Conservation (phyloP, 2,329 filamentous ascomycete genomes). For the Epicoccum sorghinum region DNA sequence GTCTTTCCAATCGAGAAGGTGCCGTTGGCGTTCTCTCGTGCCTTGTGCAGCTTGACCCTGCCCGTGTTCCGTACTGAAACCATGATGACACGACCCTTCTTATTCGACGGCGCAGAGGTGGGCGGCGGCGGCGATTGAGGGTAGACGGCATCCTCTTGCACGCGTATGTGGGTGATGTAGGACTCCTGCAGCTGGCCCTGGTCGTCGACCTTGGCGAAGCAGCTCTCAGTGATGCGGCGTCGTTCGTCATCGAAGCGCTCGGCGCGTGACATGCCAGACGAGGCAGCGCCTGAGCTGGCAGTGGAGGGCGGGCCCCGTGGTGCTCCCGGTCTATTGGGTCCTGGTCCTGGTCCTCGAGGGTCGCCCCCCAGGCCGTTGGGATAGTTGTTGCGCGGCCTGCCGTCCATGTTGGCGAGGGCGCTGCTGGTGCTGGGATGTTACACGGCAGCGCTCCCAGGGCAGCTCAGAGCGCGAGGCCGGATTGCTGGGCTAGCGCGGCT, state of each 20-base stretch:
- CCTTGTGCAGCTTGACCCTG: slow-evolving; percentile 93
- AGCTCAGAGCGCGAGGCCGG: neutral
- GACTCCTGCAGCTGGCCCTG: slow-evolving; percentile 87
- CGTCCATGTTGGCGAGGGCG: slow-evolving; percentile 37
- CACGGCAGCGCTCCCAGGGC: slow-evolving; percentile 5
- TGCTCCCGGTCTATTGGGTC: slow-evolving; percentile 30
- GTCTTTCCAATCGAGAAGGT: slow-evolving; percentile 98
- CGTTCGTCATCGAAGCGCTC: slow-evolving; percentile 98
- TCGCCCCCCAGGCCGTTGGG: slow-evolving; percentile 36
- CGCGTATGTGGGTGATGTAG: slow-evolving; percentile 96
- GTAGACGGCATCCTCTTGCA: slow-evolving; percentile 83
- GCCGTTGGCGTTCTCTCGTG: slow-evolving; percentile 91
- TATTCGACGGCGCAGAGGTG: slow-evolving; percentile 71
- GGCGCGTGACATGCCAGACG: slow-evolving; percentile 59
- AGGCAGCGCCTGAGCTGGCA: slow-evolving; percentile 31
- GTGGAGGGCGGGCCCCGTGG: slow-evolving; percentile 36
- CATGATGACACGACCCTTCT: slow-evolving; percentile 91
- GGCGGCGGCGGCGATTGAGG: slow-evolving; percentile 86
- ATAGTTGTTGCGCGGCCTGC: slow-evolving; percentile 40
- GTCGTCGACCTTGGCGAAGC: slow-evolving; percentile 86
- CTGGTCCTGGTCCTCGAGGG: slow-evolving; percentile 25
- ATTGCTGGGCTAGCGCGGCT: slow-evolving; percentile 14
- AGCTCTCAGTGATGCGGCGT: slow-evolving; percentile 89
- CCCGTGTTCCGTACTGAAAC: slow-evolving; percentile 92
- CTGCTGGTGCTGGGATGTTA: slow-evolving; percentile 7